phyloP scores from a whole-genome alignment of 768 basidiomycete species.

The Lentinula edodes region DNA sequence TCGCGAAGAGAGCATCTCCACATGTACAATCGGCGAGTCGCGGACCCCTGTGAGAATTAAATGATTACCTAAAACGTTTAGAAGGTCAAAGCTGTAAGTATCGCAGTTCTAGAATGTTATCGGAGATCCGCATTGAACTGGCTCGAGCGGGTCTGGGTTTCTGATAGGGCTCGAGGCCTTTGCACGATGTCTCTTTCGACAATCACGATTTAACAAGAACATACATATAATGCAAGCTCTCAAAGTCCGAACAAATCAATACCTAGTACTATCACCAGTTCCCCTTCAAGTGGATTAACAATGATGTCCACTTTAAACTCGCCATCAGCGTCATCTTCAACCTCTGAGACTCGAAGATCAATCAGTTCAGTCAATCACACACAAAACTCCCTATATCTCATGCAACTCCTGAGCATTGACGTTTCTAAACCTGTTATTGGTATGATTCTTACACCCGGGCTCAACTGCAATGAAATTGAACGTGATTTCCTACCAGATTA shows the following conservation, averaged over 20 bases:
- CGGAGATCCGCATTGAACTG: neutral
- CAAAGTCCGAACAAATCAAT: neutral
- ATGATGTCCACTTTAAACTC: neutral
- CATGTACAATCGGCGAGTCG: neutral
- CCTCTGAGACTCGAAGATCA: neutral
- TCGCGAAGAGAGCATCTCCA: constrained; percentile 33
- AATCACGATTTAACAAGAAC: neutral
- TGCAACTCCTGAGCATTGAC: constrained; percentile 64
- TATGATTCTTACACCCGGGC: constrained; percentile 8
- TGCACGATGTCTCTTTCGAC: neutral
- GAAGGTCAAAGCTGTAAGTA: neutral
- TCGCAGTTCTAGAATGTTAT: neutral
- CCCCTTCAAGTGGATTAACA: neutral
- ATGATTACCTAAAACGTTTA: neutral
- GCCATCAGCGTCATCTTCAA: neutral
- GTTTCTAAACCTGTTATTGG: constrained; percentile 57
- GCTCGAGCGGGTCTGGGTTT: neutral
- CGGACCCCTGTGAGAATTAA: neutral
- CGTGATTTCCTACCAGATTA: constrained; percentile 44
- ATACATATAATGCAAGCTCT: neutral
- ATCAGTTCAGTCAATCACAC: neutral
- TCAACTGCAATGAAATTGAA: neutral
- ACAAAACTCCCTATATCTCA: constrained; percentile 42
- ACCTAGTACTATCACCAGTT: neutral
- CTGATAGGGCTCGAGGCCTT: neutral